Conservation (phyloP, 2,329 filamentous ascomycete genomes). For the Ceratocystis smalleyi region DNA sequence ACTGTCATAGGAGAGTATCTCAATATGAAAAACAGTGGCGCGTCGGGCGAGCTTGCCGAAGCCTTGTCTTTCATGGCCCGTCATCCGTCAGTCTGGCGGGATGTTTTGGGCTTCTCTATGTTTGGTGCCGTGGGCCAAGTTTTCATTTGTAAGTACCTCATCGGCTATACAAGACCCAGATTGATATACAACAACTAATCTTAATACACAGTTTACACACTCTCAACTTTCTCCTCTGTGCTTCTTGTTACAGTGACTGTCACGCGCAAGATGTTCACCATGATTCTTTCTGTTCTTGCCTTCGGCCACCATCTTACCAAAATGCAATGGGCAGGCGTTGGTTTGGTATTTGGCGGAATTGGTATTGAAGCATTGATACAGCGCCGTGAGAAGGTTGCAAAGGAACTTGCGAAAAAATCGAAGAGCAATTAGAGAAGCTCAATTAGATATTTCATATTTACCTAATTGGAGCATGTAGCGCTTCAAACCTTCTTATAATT, state of each 20-base stretch:
- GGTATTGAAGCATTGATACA: slow-evolving; percentile 77
- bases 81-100: slow-evolving; percentile 68
- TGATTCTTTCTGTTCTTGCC: slow-evolving; percentile 88
- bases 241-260: slow-evolving; percentile 93
- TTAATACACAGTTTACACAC: slow-evolving; percentile 53
- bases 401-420: slow-evolving; percentile 46
- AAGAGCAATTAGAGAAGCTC: slow-evolving; percentile 8
- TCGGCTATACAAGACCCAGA: background rate
- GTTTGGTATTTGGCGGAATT: slow-evolving; percentile 85
- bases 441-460: background rate
- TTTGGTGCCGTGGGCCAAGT: slow-evolving; percentile 90
- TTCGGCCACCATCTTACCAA: slow-evolving; percentile 74
- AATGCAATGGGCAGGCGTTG: slow-evolving; percentile 93
- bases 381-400: slow-evolving; percentile 66
- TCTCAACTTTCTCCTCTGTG: slow-evolving; percentile 80
- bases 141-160: slow-evolving; percentile 58
- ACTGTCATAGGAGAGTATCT: slow-evolving; percentile 50
- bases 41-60: slow-evolving; percentile 60
- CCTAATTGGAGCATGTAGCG: too few relatives aligned
- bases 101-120: slow-evolving; percentile 76
- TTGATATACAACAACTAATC: slow-evolving; percentile 18
- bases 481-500: too few relatives aligned
- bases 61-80: slow-evolving; percentile 66
- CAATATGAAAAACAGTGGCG: slow-evolving; percentile 47
- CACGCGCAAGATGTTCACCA: slow-evolving; percentile 97